phyloP scores from a whole-genome alignment of 805 yeast species.

The Lipomyces yamadae region DNA sequence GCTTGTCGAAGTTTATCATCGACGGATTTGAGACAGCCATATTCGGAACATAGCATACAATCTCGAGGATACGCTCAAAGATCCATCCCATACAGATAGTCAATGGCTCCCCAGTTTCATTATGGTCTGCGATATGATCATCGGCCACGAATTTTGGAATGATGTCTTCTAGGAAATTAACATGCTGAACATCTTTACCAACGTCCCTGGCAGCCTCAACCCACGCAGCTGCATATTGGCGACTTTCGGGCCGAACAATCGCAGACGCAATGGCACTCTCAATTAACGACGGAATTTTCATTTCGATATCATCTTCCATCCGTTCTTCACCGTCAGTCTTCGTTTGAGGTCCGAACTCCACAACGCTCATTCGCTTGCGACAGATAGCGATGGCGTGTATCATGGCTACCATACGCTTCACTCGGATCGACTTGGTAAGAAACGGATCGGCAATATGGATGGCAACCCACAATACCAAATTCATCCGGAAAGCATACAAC shows the following conservation, averaged over 20 bases:
- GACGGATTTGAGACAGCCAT: slow-evolving; percentile 67
- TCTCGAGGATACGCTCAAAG: slow-evolving; percentile 75
- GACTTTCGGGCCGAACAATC: slow-evolving; percentile 77
- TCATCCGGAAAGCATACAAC: slow-evolving; percentile 67
- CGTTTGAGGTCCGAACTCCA: slow-evolving; percentile 43
- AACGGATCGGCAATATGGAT: slow-evolving; percentile 66
- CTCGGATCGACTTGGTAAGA: slow-evolving; percentile 63
- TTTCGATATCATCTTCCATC: slow-evolving; percentile 15
- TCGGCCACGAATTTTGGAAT: slow-evolving; percentile 17
- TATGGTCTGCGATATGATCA: slow-evolving; percentile 6
- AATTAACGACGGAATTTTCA: slow-evolving; percentile 73
- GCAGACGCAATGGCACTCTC: slow-evolving; percentile 80
- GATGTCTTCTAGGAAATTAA: slow-evolving; percentile 29
- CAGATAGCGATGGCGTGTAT: slow-evolving; percentile 68
- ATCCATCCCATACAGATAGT: slow-evolving; percentile 95
- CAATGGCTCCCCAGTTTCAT: slow-evolving; percentile 48
- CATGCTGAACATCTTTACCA: slow-evolving; percentile 37
- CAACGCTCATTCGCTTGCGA: slow-evolving; percentile 66
- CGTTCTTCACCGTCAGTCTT: neutral
- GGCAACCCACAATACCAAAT: slow-evolving; percentile 66
- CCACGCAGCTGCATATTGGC: slow-evolving; percentile 75
- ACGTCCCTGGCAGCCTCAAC: slow-evolving; percentile 56
- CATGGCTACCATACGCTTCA: slow-evolving; percentile 69
- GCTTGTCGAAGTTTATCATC: slow-evolving; percentile 83
- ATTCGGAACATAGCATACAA: slow-evolving; percentile 77